These are phyloP conservation scores for Phytopythium chamaehyphon DNA, from an alignment of 352 stramenopile species.

Conservation along the genomic window DNA sequence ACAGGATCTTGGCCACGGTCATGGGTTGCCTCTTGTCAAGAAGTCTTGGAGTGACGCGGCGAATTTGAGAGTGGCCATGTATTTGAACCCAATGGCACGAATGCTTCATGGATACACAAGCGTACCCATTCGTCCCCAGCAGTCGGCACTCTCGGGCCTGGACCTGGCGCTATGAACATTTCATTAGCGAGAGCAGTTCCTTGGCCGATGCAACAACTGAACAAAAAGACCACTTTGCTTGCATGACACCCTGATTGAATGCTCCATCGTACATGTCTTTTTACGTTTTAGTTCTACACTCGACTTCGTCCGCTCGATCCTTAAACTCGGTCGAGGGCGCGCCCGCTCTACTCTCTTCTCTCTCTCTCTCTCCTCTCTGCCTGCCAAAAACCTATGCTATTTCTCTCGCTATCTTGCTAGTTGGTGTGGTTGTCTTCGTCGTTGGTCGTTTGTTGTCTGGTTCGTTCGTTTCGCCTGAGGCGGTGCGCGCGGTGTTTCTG, in stretches of 20 bases:
- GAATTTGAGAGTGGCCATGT: constrained; percentile 58
- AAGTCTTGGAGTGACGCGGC: constrained; percentile 7
- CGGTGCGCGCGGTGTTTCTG: constrained; percentile 11
- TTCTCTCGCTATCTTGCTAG: constrained; percentile 4
- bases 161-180: too few species aligned
- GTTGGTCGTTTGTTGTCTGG: neutral
- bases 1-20: constrained; percentile 61
- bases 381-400: constrained; percentile 9
- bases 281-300: constrained; percentile 10
- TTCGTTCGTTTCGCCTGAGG: neutral
- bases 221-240: too few species aligned
- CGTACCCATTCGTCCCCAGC: too few species aligned
- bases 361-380: constrained; percentile 1
- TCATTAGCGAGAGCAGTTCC: too few species aligned
- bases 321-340: constrained; percentile 6
- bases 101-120: too few species aligned
- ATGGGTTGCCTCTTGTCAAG: constrained; percentile 36
- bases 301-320: neutral
- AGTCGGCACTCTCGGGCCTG: too few species aligned
- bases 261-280: constrained; percentile 10
- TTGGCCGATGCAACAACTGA: too few species aligned
- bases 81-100: too few species aligned
- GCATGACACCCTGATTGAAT: constrained; percentile 1
- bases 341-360: constrained; percentile 1
- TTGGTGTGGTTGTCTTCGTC: too few species aligned